Evolutionary conservation across 306 rosid species (phyloP), one percentile per base, ranked within the genome.

Genomic region (Spatholobus suberectus): DNA sequence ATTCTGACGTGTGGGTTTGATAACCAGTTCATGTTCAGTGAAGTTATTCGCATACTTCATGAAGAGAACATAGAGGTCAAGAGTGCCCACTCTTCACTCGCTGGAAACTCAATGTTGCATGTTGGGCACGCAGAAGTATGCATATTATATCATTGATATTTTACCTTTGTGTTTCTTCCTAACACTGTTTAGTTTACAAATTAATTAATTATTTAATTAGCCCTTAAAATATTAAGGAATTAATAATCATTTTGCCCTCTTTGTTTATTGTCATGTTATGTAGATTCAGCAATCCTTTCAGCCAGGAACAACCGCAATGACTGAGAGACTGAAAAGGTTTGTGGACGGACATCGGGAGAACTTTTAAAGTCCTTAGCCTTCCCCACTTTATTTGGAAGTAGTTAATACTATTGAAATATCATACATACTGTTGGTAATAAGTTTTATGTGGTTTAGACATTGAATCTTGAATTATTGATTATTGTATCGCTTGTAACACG

Each of bases 71-170:
- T 87, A 0, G 91, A 92, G n/a, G 86, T 91, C 8, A 41, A 75
- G 1, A 72, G 44, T 32, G 78, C 81, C 44, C 88, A 77, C 43
- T 87, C 86, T 44, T 89, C 98, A 3, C 40, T 69, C 12, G 10
- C 51, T 3, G 86, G 86, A 9, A 78, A 78, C 78, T 75, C 88
- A 0, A 58, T 83, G 57, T 12, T 81, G 13, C 85, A 88, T 24
- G 62, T 87, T 21, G 35, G 92, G 5, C 90, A 84, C n/a, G 94
- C 89, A 15, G 79, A 94, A 92, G 98, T 90, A 85, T n/a, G n/a
- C n/a, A n/a, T n/a, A n/a, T n/a, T n/a, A n/a, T n/a, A n/a, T n/a
- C n/a, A n/a, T n/a, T n/a, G n/a, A n/a, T n/a, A n/a, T n/a, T n/a
- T n/a, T n/a, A n/a, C n/a, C n/a, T n/a, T n/a, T n/a, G n/a, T n/a